Evolutionary conservation across 257 asterid species (phyloP), one percentile per base, ranked within the genome.

Genomic region (Jacaranda mimosifolia): DNA sequence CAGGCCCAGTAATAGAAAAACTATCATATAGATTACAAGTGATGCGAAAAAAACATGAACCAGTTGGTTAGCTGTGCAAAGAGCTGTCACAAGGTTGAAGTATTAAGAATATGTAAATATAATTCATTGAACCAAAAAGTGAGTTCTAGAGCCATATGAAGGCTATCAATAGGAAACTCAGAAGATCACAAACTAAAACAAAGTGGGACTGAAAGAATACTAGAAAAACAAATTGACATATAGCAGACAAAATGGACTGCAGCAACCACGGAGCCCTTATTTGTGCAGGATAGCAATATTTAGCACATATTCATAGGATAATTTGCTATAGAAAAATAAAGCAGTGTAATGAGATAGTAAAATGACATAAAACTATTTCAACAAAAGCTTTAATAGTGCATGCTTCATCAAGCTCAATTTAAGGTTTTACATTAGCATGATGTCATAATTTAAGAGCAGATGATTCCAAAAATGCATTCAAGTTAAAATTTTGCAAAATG

Each of bases 1-100:
- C 95, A 96, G 72, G 99, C 97, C 98, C 99, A 96, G 83, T 91
- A n/a, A n/a, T n/a, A n/a, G n/a, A n/a, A n/a, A n/a, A n/a, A n/a
- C n/a, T n/a, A n/a, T n/a, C n/a, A n/a, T n/a, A n/a, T n/a, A 39
- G 98, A 94, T 9, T 91, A 52, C 97, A 97, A 14, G 97, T 86
- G 74, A 96, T 88, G 86, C 97, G 32, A 96, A 90, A 88, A 96
- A 81, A 93, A 92, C 94, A 92, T 88, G 88, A 96, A 96, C 98
- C 99, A 96, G 91, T 96, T 96, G 64, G 86, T 81, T 74, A 93
- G 74, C 87, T 88, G 91, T 21, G 92, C 83, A 86, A 96, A 90
- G 77, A 96, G 96, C 99, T 96, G 85, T 49, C 26, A 67, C 79
- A 63, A 56, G 72, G 91, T 90, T 86, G 32, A 93, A 96, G 98